Base-by-base conservation (phyloP, 805 yeast genomes). In the Saturnispora saitoi region DNA sequence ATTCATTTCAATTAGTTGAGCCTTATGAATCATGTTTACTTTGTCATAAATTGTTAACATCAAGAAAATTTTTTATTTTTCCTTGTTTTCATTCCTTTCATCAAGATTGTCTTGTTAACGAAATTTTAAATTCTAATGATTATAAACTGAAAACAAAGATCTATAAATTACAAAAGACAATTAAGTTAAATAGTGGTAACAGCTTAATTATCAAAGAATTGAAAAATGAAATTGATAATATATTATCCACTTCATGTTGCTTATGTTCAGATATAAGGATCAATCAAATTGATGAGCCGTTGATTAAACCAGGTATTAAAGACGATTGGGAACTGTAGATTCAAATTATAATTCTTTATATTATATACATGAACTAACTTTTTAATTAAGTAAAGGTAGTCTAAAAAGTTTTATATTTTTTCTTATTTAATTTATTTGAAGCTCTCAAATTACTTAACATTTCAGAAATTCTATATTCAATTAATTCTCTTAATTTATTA, bases 71-170 rank as follows among this genome's bases (percentile, higher is more conserved):
- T 56, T 74, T 82, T 47, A 78, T 81, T 4, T 93, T 87, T 60
- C 96, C 96, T 0, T 93, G 99, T 61, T 83, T 77, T 49, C 99
- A 93, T 62, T 78, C 86, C 4, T 85, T 86, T 66, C 98, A 93
- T 61, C 81, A 81, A 45, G 96, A 89, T 61, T 93, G 99, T 67
- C 64, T 88, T n/a, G 76, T 84, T 6, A 75, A 77, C 49, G 69
- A 69, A 34, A 77, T 84, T 31, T 60, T 83, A 46, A 70, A 71
- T 32, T 80, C 83, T 29, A 80, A 80, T 40, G 88, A 87, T 55
- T 82, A 81, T 60, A 72, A 78, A 36, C 72, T 82, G 45, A 81
- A 82, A 60, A 80, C 77, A 58, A 70, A 77, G 30, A 76, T 86
- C 48, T 79, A 78, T 49, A 74, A 71, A 47, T 66, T 81, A 38